phyloP scores from a whole-genome alignment of 352 stramenopile species.

The Detonula confervacea region DNA sequence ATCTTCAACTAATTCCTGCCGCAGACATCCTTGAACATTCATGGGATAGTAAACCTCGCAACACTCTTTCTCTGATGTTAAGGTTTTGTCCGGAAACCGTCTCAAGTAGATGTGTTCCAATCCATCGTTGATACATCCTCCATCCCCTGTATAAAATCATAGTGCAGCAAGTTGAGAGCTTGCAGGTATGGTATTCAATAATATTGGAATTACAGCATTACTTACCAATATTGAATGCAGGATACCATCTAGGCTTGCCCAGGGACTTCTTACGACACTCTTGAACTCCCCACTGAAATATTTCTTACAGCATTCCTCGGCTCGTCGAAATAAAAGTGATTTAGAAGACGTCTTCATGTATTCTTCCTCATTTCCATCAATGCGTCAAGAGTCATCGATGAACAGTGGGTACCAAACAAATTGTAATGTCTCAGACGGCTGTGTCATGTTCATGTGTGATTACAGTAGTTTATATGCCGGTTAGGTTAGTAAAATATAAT shows the following conservation, averaged over 20 bases:
- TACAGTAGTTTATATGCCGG: background rate
- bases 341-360: background rate
- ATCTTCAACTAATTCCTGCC: background rate
- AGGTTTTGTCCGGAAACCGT: background rate
- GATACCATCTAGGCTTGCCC: slow-evolving; percentile 3
- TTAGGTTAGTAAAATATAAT: no score
- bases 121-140: background rate
- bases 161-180: background rate
- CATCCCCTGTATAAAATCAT: background rate
- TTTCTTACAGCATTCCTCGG: background rate
- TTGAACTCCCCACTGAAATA: background rate
- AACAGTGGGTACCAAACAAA: slow-evolving; percentile 4
- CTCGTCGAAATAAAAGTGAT: background rate
- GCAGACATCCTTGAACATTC: background rate
- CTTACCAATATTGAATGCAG: slow-evolving; percentile 12
- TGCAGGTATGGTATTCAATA: background rate
- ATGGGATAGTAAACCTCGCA: slow-evolving; percentile 3
- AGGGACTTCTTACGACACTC: slow-evolving; percentile 8
- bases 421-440: background rate
- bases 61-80: background rate
- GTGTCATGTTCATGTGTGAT: background rate
- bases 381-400: background rate
- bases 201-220: background rate
- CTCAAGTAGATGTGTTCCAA: background rate
- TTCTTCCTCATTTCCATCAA: background rate